Conservation (phyloP, 306 rosid genomes). For the Mimosa bimucronata region DNA sequence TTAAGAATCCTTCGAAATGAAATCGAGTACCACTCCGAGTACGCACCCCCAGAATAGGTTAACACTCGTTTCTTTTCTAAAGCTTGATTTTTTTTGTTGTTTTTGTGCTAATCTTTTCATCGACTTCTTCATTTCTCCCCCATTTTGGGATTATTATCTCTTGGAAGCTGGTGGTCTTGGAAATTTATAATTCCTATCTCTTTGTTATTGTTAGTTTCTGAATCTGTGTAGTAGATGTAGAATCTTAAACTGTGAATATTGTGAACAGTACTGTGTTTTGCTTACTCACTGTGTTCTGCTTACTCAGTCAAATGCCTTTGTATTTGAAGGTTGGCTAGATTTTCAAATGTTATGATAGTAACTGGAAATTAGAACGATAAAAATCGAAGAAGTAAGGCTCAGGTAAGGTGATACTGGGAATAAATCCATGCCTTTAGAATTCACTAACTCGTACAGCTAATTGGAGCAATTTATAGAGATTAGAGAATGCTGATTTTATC, state of each 20-base stretch:
- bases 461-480: not conserved
- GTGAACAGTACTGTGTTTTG: no score
- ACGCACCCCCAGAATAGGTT: conserved; percentile 81
- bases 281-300: no score
- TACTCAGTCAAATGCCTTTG: no score
- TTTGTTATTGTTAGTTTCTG: not conserved
- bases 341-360: not conserved
- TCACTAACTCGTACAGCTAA: conserved; percentile 4
- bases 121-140: not conserved
- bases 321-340: no score
- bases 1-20: no score
- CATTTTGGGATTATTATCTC: not conserved
- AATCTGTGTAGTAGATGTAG: not conserved
- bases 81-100: not conserved
- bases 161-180: not conserved
- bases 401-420: not conserved
- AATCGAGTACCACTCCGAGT: no score
- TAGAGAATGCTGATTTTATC: not conserved
- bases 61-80: not conserved
- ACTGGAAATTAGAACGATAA: not conserved
- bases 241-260: not conserved
- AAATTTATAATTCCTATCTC: not conserved
- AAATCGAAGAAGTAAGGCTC: not conserved
- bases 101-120: not conserved
- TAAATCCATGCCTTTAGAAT: not conserved